These are phyloP conservation scores for Xenoacremonium recifei DNA, from an alignment of 2,329 filamentous ascomycete species.

Conservation along the genomic window DNA sequence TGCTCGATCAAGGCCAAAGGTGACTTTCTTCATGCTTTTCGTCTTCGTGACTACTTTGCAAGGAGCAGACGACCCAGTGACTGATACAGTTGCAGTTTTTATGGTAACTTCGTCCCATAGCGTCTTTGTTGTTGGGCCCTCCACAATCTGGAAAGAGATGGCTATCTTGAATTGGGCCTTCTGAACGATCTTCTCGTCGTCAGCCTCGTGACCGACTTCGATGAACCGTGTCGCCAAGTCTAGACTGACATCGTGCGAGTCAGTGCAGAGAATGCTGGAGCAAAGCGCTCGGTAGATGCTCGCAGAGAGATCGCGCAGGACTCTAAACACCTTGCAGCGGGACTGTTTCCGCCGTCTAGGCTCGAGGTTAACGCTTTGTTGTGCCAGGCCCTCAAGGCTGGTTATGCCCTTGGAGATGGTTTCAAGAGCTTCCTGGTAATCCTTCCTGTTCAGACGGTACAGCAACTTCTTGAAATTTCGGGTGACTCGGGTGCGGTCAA, in stretches of 20 bases:
- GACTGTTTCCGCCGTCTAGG: constrained; percentile 6
- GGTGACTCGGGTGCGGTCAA: neutral
- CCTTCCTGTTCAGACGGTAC: constrained; percentile 5
- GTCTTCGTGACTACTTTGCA: neutral
- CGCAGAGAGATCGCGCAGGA: constrained; percentile 6
- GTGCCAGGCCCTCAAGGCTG: neutral
- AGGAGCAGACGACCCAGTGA: neutral
- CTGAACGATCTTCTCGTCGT: neutral
- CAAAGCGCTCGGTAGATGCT: constrained; percentile 12
- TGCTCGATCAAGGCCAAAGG: neutral
- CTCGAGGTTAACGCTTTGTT: constrained; percentile 4
- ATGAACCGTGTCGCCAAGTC: neutral
- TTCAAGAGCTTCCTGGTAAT: constrained; percentile 5
- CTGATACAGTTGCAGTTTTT: neutral
- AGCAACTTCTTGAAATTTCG: constrained; percentile 10
- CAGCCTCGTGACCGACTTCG: neutral
- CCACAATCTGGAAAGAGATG: constrained; percentile 6
- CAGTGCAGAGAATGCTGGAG: constrained; percentile 7
- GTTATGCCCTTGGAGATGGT: constrained; percentile 2
- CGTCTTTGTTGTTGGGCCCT: neutral
- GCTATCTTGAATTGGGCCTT: constrained; percentile 7
- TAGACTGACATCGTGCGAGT: constrained; percentile 5
- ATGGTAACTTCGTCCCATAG: neutral
- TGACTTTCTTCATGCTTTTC: neutral
- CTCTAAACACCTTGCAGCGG: constrained; percentile 6